Evolutionary conservation across 2,329 filamentous ascomycete species (phyloP).

Genomic region (Ceratocystiopsis brevicomis): DNA sequence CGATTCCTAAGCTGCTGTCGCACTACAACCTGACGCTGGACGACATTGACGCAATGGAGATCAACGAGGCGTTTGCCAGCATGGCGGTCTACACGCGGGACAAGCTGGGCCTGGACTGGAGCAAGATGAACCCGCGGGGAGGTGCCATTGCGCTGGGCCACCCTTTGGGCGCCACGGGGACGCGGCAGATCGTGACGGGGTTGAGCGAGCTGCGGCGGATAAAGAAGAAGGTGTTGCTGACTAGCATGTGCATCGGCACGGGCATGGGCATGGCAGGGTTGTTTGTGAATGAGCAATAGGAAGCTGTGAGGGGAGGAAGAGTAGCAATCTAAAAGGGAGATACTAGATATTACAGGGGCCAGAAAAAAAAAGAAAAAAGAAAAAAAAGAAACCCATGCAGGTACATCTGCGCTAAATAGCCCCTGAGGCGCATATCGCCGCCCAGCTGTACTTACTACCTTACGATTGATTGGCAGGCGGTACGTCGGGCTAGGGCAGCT

Average conservation of each 20-base stretch:
- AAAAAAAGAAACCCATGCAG: too few relatives aligned
- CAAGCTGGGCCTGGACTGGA: slow-evolving; percentile 47
- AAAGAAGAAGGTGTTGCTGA: slow-evolving; percentile 80
- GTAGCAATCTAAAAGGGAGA: neutral
- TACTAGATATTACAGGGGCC: neutral
- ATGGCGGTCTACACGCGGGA: slow-evolving; percentile 92
- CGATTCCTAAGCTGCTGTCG: slow-evolving; percentile 63
- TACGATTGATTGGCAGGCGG: too few relatives aligned
- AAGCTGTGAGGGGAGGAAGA: neutral
- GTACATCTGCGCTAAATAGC: too few relatives aligned
- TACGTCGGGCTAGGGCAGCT: too few relatives aligned
- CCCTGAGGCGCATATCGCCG: too few relatives aligned
- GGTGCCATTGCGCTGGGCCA: slow-evolving; percentile 72
- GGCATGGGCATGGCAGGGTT: slow-evolving; percentile 48
- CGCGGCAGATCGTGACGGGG: slow-evolving; percentile 73
- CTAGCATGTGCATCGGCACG: slow-evolving; percentile 70
- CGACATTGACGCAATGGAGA: slow-evolving; percentile 77
- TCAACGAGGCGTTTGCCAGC: slow-evolving; percentile 95
- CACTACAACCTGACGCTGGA: slow-evolving; percentile 61
- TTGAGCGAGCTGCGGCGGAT: slow-evolving; percentile 51
- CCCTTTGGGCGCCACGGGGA: slow-evolving; percentile 53
- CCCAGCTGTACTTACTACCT: too few relatives aligned
- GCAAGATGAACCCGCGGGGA: slow-evolving; percentile 66
- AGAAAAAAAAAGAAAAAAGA: neutral
- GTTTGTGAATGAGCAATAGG: slow-evolving; percentile 10